Percentiles rank a stretch among this genome's conserved stretches.
Evolutionary conservation across 441 rosid genomes (phyloP).

Genomic region (Eruca vesicaria): DNA sequence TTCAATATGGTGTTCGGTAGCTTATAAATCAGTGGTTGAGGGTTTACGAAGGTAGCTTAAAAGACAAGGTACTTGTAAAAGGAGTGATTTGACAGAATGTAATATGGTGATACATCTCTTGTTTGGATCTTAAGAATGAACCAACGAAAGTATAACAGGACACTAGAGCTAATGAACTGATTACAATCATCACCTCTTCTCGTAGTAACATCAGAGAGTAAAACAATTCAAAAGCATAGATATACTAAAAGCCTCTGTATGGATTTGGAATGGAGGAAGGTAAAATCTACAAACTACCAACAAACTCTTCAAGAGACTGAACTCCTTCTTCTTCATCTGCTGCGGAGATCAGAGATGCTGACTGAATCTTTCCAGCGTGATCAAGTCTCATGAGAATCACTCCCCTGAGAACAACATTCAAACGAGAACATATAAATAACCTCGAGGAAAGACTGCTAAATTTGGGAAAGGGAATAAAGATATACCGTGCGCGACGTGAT

Average conservation of each 20-base stretch:
- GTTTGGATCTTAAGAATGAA: not conserved
- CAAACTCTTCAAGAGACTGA: conserved; percentile 22
- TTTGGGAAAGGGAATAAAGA: not conserved
- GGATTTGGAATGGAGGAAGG: not conserved
- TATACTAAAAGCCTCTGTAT: conserved; percentile 11
- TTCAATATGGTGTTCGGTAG: no score
- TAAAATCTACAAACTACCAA: conserved; percentile 24
- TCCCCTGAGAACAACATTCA: conserved; percentile 55
- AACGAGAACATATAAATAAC: not conserved
- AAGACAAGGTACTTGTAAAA: no score
- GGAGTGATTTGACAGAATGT: no score
- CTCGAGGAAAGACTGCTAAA: not conserved
- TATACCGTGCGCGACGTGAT: conserved; percentile 81
- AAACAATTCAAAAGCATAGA: conserved; percentile 6
- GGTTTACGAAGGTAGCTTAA: no score
- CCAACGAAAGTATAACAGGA: not conserved
- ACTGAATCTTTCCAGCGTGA: conserved; percentile 85
- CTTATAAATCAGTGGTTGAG: no score
- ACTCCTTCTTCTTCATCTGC: conserved; percentile 42
- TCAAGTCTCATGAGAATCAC: conserved; percentile 93
- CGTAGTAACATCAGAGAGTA: not conserved
- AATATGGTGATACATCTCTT: not conserved
- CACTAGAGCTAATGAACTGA: not conserved
- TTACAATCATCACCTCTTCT: not conserved
- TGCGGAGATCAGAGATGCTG: conserved; percentile 81